Evolutionary conservation across 495 filamentous ascomycete species (phyloP).

Genomic region (Xylaria curta): DNA sequence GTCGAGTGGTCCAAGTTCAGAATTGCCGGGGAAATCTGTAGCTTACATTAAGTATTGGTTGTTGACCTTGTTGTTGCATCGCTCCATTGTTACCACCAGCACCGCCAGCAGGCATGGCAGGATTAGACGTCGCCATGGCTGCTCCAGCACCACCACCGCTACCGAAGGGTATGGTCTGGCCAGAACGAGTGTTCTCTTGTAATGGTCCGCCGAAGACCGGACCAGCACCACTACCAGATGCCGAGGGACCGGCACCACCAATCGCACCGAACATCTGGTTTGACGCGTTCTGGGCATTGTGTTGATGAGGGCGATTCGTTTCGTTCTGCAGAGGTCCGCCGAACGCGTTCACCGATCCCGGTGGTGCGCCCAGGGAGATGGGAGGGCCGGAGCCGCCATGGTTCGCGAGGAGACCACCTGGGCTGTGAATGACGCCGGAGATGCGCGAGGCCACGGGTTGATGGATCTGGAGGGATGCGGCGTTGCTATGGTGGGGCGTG

Average conservation of each 20-base stretch:
- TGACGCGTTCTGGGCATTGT: conserved; percentile 67
- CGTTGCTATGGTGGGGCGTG: conserved; percentile 79
- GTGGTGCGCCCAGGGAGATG: conserved; percentile 66
- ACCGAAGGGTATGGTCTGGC: conserved; percentile 55
- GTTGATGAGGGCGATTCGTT: conserved; percentile 61
- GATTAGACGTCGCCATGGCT: conserved; percentile 37
- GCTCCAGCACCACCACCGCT: conserved; percentile 30
- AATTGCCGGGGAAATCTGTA: not conserved
- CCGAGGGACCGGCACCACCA: conserved; percentile 47
- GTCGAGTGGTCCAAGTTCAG: not conserved
- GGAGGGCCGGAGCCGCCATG: conserved; percentile 65
- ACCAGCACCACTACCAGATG: conserved; percentile 42
- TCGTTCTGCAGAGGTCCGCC: conserved; percentile 69
- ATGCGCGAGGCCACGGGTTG: conserved; percentile 87
- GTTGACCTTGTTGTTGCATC: conserved; percentile 85
- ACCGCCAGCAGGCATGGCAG: conserved; percentile 36
- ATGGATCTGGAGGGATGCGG: conserved; percentile 83
- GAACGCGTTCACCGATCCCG: conserved; percentile 71
- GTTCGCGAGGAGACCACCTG: conserved; percentile 82
- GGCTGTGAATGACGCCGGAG: conserved; percentile 81
- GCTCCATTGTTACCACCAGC: conserved; percentile 37
- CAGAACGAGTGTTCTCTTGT: conserved; percentile 51
- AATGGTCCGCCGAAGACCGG: conserved; percentile 57
- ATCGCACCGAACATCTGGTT: conserved; percentile 67
- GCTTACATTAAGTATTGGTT: conserved; percentile 88